These are phyloP conservation scores for Exophiala xenobiotica DNA, from an alignment of 2,329 filamentous ascomycete genomes.

Conservation along the genomic window DNA sequence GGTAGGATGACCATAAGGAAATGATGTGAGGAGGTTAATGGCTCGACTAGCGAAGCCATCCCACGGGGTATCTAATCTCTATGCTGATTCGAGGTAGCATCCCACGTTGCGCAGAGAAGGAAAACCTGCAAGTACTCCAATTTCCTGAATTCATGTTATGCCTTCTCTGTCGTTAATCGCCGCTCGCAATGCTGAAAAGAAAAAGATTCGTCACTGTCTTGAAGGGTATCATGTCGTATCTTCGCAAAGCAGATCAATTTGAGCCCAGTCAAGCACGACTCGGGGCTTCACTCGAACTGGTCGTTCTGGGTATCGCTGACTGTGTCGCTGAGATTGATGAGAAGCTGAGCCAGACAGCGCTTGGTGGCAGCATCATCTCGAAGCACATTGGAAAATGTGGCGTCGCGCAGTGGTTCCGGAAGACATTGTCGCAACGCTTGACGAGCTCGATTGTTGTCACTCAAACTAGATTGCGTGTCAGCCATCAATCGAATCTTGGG, in stretches of 20 bases:
- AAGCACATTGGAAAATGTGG: slow-evolving; percentile 93
- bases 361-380: slow-evolving; percentile 97
- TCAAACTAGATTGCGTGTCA: slow-evolving; percentile 62
- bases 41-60: too few relatives aligned
- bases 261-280: slow-evolving; percentile 8
- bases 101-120: slow-evolving; percentile 10
- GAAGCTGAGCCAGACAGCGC: slow-evolving; percentile 90
- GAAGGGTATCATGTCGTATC: slow-evolving; percentile 21
- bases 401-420: slow-evolving; percentile 96
- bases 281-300: slow-evolving; percentile 28
- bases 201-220: slow-evolving; percentile 19
- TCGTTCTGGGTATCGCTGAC: slow-evolving; percentile 55
- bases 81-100: slow-evolving; percentile 13
- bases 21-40: too few relatives aligned
- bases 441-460: slow-evolving; percentile 91
- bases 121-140: slow-evolving; percentile 23
- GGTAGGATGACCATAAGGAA: not conserved
- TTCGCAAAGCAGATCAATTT: slow-evolving; percentile 17
- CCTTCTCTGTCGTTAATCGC: slow-evolving; percentile 17
- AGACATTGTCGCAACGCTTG: slow-evolving; percentile 95
- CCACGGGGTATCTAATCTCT: slow-evolving; percentile 7
- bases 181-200: slow-evolving; percentile 23
- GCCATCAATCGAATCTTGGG: slow-evolving; percentile 2
- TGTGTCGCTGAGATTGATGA: slow-evolving; percentile 94
- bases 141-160: slow-evolving; percentile 19